These are phyloP conservation scores for Fonsecaea pugnacius DNA, from an alignment of 2,329 filamentous ascomycete species.

Conservation along the genomic window DNA sequence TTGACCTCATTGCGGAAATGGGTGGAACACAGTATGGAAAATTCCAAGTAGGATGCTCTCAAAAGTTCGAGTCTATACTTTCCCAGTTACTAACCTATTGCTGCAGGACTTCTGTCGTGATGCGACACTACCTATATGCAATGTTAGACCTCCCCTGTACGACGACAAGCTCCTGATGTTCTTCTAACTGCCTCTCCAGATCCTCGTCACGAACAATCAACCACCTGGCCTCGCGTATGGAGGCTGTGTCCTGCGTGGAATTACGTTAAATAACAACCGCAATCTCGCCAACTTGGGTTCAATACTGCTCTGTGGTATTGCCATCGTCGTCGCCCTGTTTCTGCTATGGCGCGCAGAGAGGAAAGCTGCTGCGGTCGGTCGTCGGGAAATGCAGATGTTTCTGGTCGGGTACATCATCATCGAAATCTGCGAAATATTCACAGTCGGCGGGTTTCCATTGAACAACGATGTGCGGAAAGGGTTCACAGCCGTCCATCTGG, in stretches of 20 bases:
- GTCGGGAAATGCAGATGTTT: conserved; percentile 97
- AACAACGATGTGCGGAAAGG: conserved; percentile 70
- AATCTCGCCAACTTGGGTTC: conserved; percentile 88
- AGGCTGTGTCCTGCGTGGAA: conserved; percentile 77
- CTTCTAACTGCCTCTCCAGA: conserved; percentile 50
- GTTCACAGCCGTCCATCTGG: conserved; percentile 89
- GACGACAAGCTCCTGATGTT: conserved; percentile 22
- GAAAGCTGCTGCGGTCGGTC: conserved; percentile 90
- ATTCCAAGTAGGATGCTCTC: conserved; percentile 55
- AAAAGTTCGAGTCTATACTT: conserved; percentile 19
- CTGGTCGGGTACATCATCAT: conserved; percentile 83
- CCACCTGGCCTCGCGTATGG: conserved; percentile 58
- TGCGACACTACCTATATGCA: conserved; percentile 81
- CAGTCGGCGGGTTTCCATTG: conserved; percentile 85
- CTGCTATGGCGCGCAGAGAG: conserved; percentile 80
- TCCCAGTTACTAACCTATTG: conserved; percentile 36
- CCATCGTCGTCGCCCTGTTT: conserved; percentile 69
- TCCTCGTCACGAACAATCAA: conserved; percentile 66
- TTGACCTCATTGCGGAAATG: conserved; percentile 44
- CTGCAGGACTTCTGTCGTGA: conserved; percentile 78
- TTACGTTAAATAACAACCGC: conserved; percentile 67
- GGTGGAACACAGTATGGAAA: conserved; percentile 62
- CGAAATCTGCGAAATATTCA: conserved; percentile 95
- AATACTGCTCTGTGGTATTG: conserved; percentile 78
- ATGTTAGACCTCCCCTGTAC: conserved; percentile 62